These are phyloP conservation scores for Fusarium sp. DNA, from an alignment of 2,329 filamentous ascomycete genomes.

Conservation along the genomic window DNA sequence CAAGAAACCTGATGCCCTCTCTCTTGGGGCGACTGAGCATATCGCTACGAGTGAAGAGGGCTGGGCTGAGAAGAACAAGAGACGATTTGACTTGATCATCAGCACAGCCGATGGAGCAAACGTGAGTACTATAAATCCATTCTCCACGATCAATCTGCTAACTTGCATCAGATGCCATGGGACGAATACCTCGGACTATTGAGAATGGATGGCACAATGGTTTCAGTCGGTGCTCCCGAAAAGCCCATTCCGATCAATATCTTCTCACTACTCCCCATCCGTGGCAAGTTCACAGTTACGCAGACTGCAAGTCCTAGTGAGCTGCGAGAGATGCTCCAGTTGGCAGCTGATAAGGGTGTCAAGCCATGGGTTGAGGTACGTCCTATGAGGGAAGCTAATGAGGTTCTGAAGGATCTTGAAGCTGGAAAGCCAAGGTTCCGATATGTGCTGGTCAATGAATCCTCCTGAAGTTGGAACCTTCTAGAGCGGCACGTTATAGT, in stretches of 20 bases:
- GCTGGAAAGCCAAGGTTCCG: slow-evolving; percentile 62
- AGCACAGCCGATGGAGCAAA: slow-evolving; percentile 64
- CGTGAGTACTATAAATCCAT: not conserved
- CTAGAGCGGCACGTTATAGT: too few relatives aligned
- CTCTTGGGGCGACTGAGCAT: slow-evolving; percentile 68
- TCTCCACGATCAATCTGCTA: accelerated
- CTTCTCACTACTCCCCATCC: slow-evolving; percentile 30
- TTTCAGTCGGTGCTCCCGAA: slow-evolving; percentile 64
- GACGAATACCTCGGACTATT: slow-evolving; percentile 50
- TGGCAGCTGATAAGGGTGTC: slow-evolving; percentile 67
- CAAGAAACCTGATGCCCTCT: slow-evolving; percentile 67
- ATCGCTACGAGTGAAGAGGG: slow-evolving; percentile 63
- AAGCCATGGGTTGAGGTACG: slow-evolving; percentile 67
- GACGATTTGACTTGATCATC: slow-evolving; percentile 78
- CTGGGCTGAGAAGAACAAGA: slow-evolving; percentile 64
- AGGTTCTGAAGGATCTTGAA: slow-evolving; percentile 66
- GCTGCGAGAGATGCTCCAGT: slow-evolving; percentile 69
- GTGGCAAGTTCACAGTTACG: slow-evolving; percentile 49
- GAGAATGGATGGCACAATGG: slow-evolving; percentile 66
- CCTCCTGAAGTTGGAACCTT: too few relatives aligned
- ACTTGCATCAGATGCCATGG: slow-evolving; percentile 37
- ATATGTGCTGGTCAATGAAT: slow-evolving; percentile 57
- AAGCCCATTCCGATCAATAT: slow-evolving; percentile 16
- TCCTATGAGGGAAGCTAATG: slow-evolving; percentile 66
- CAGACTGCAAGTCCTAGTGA: slow-evolving; percentile 64